These are phyloP conservation scores for Papiliotrema fonsecae DNA, from an alignment of 1,284 basidiomycete genomes.

Conservation along the genomic window DNA sequence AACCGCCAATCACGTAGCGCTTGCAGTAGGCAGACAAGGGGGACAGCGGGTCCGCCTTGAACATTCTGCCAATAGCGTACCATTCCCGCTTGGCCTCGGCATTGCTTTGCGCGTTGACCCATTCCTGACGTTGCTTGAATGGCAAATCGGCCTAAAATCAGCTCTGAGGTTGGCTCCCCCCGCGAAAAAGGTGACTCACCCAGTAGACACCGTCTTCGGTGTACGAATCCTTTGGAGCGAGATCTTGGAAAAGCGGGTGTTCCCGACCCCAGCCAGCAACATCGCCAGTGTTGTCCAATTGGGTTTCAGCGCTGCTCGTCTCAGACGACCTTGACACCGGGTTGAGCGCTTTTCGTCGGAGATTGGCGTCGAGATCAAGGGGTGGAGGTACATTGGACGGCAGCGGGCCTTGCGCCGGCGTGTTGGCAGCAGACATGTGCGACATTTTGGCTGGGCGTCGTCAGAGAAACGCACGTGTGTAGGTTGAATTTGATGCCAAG, in stretches of 20 bases:
- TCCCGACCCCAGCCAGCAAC: slow-evolving; percentile 6
- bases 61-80: slow-evolving; percentile 49
- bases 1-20: slow-evolving; percentile 53
- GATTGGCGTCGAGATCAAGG: slow-evolving; percentile 1
- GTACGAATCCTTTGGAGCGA: slow-evolving; percentile 45
- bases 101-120: slow-evolving; percentile 50
- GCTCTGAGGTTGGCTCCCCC: neutral
- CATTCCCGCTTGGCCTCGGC: slow-evolving; percentile 50
- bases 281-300: neutral
- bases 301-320: neutral
- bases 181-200: no score
- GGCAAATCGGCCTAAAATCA: slow-evolving; percentile 40
- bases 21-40: slow-evolving; percentile 50
- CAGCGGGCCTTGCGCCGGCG: slow-evolving; percentile 3
- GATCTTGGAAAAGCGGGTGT: slow-evolving; percentile 45
- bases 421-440: slow-evolving; percentile 4
- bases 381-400: slow-evolving; percentile 1
- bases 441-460: slow-evolving; percentile 1
- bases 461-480: neutral
- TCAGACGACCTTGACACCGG: neutral
- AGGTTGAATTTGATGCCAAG: no score
- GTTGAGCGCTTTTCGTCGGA: neutral
- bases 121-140: slow-evolving; percentile 36
- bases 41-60: slow-evolving; percentile 51
- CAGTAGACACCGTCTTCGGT: slow-evolving; percentile 39